Percentiles rank a stretch among this genome's conserved stretches.
Conservation (phyloP, 352 stramenopile species). For the Phytopythium montanum region DNA sequence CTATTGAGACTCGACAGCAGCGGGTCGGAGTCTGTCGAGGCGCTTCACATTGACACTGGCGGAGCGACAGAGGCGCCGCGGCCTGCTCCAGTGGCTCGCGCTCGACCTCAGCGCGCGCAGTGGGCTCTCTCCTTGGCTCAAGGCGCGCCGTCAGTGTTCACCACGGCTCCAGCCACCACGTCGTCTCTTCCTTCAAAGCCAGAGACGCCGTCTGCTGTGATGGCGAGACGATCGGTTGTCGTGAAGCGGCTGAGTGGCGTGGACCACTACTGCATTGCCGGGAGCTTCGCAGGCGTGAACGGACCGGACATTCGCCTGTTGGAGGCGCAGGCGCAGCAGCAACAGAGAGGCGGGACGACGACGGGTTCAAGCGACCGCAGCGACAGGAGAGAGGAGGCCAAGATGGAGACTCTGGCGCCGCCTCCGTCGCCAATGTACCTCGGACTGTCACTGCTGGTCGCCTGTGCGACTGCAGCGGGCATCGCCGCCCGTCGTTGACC, state of each 20-base stretch:
- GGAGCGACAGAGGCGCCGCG: neutral
- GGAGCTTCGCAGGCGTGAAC: conserved; percentile 11
- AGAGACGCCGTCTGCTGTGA: neutral
- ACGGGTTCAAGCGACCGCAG: neutral
- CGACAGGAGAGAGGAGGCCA: neutral
- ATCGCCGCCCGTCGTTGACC: conserved; percentile 37
- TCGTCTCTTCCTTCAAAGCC: neutral
- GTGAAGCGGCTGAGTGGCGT: conserved; percentile 4
- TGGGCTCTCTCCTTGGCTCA: neutral
- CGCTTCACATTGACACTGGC: neutral
- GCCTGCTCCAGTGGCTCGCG: neutral
- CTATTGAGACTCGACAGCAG: neutral
- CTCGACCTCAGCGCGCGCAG: neutral
- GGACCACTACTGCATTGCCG: conserved; percentile 15
- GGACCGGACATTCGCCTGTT: conserved; percentile 15
- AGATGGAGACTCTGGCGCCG: conserved; percentile 9
- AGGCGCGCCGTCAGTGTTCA: neutral
- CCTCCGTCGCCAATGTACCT: conserved; percentile 35
- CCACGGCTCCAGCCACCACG: neutral
- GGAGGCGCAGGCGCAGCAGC: neutral
- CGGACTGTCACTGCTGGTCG: conserved; percentile 42
- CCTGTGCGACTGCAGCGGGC: conserved; percentile 37
- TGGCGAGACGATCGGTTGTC: neutral
- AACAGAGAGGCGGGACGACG: neutral
- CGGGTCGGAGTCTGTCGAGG: neutral